phyloP scores from a whole-genome alignment of 2,329 filamentous ascomycete genomes.

The Neonectria neomacrospora region DNA sequence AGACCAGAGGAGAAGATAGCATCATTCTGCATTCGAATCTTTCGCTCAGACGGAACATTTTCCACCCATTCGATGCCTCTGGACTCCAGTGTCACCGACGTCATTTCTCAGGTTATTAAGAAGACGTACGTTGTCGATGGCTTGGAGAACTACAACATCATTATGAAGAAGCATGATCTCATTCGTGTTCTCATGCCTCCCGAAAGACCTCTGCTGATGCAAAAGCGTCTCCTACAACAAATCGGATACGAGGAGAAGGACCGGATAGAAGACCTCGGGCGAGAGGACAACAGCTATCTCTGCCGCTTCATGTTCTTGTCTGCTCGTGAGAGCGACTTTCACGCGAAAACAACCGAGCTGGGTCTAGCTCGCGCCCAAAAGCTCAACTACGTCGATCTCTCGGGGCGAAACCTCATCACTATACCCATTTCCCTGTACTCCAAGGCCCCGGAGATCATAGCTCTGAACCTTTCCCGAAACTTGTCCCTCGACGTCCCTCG shows the following conservation, averaged over 20 bases:
- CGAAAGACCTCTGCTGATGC: constrained; percentile 89
- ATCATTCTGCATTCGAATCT: constrained; percentile 93
- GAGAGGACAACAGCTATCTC: constrained; percentile 97
- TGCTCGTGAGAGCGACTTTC: constrained; percentile 84
- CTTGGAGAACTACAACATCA: constrained; percentile 93
- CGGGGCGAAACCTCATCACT: constrained; percentile 88
- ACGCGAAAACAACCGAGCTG: constrained; percentile 76
- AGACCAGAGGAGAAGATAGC: constrained; percentile 78
- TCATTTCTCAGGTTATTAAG: constrained; percentile 90
- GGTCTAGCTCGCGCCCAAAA: constrained; percentile 86
- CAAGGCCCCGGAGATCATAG: constrained; percentile 91
- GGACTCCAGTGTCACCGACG: constrained; percentile 85
- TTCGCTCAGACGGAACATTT: constrained; percentile 93
- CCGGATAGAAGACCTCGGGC: constrained; percentile 89
- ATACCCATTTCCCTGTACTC: constrained; percentile 96
- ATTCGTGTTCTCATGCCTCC: constrained; percentile 80
- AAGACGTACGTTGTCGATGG: constrained; percentile 94
- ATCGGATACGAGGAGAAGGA: constrained; percentile 90
- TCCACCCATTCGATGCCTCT: constrained; percentile 87
- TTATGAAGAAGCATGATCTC: constrained; percentile 92
- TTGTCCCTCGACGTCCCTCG: constrained; percentile 91
- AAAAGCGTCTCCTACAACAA: constrained; percentile 90
- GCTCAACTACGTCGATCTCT: constrained; percentile 92
- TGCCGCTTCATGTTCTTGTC: constrained; percentile 96
- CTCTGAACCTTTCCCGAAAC: constrained; percentile 92